A percentile compares a stretch with the other conserved stretches of the same genome.
These are phyloP conservation scores for Oryza meridionalis DNA, from an alignment of 176 grass and related monocot genomes.

Conservation along the genomic window DNA sequence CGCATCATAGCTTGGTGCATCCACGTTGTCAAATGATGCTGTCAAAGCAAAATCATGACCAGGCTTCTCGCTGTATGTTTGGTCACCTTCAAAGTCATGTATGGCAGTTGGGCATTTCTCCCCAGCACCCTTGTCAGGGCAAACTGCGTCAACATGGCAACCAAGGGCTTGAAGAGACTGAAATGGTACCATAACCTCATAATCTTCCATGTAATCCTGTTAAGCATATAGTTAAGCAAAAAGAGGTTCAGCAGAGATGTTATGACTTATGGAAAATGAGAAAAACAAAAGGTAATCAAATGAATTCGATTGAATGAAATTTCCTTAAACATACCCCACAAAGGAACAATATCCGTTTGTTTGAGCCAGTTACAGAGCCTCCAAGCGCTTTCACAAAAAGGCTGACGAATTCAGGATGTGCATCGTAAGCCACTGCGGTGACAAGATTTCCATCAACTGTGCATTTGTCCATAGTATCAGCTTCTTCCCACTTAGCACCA, in stretches of 20 bases:
- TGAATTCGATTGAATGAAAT: neutral
- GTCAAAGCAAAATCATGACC: slow-evolving; percentile 89
- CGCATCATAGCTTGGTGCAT: slow-evolving; percentile 69
- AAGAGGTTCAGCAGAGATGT: neutral
- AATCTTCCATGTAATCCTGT: slow-evolving; percentile 99
- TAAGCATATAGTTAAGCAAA: slow-evolving; percentile 5
- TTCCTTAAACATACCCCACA: slow-evolving; percentile 72
- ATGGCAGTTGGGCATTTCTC: slow-evolving; percentile 90
- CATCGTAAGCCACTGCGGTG: slow-evolving; percentile 65
- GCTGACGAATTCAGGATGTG: slow-evolving; percentile 81
- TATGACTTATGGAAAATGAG: neutral
- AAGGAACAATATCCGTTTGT: slow-evolving; percentile 86
- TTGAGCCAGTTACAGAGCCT: slow-evolving; percentile 64
- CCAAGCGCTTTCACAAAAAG: slow-evolving; percentile 88
- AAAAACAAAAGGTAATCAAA: neutral
- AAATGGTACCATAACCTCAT: slow-evolving; percentile 96
- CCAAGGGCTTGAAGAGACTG: slow-evolving; percentile 94
- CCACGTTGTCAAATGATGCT: slow-evolving; percentile 65
- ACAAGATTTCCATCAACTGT: slow-evolving; percentile 67
- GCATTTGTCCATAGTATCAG: slow-evolving; percentile 69
- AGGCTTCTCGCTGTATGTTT: slow-evolving; percentile 96
- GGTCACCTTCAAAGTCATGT: slow-evolving; percentile 96
- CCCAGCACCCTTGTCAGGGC: slow-evolving; percentile 64
- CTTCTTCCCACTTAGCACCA: slow-evolving; percentile 82
- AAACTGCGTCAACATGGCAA: slow-evolving; percentile 77